phyloP scores from a whole-genome alignment of 1,139 yeast genomes.

The Hemisphaericaspora xylanilytica region DNA sequence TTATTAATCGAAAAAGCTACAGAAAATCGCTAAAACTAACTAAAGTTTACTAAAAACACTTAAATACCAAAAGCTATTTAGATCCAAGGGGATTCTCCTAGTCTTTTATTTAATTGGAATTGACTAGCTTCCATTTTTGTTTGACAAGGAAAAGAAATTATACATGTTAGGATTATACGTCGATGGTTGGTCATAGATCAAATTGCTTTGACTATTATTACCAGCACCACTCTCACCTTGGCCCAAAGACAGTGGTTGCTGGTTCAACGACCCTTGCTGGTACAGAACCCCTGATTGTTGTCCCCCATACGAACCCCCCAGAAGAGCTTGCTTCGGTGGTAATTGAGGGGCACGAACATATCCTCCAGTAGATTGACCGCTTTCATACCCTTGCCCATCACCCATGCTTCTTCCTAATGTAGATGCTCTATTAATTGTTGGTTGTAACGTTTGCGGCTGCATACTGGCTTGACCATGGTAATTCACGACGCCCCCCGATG shows the following conservation, averaged over 20 bases:
- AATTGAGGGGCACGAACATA: conserved; percentile 18
- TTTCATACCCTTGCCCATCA: conserved; percentile 4
- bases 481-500: background rate
- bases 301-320: conserved; percentile 8
- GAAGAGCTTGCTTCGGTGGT: conserved; percentile 20
- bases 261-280: conserved; percentile 10
- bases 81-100: too few relatives aligned
- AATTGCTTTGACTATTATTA: conserved; percentile 14
- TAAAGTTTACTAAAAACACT: too few relatives aligned
- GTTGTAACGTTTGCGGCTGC: conserved; percentile 4
- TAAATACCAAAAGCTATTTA: too few relatives aligned
- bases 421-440: conserved; percentile 1
- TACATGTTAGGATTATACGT: conserved; percentile 50
- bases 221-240: conserved; percentile 3
- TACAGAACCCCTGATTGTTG: too few relatives aligned
- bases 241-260: conserved; percentile 9
- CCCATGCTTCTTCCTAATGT: background rate
- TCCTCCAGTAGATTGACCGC: conserved; percentile 6
- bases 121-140: too few relatives aligned
- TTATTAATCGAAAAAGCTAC: too few relatives aligned
- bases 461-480: background rate
- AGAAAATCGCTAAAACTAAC: too few relatives aligned
- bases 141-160: conserved; percentile 31
- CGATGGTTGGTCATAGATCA: conserved; percentile 49
- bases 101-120: too few relatives aligned